phyloP scores from a whole-genome alignment of 345 rosid genomes.

The Eucalyptus polybractea region DNA sequence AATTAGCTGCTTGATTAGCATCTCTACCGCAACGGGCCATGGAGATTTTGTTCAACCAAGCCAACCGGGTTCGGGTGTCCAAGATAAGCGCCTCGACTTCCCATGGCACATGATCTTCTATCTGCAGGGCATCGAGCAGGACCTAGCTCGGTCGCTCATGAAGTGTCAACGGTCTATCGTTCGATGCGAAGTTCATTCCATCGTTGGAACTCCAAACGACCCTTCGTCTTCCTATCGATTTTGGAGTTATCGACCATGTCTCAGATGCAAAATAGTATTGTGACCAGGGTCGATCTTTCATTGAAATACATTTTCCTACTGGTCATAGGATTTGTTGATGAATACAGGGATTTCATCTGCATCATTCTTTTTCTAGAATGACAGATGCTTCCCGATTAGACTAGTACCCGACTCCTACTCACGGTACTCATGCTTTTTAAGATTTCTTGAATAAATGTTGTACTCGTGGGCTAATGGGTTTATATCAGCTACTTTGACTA shows the following conservation, averaged over 20 bases:
- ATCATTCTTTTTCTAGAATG: not conserved
- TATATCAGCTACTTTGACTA: not conserved
- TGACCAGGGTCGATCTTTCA: not conserved
- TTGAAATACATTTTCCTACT: not conserved
- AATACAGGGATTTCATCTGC: not conserved
- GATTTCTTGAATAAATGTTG: not conserved
- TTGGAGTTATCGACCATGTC: not conserved
- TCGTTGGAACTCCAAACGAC: not conserved
- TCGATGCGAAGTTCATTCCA: not conserved
- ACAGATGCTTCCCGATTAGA: not conserved
- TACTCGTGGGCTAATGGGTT: not conserved
- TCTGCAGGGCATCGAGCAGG: no score
- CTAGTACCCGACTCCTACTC: not conserved
- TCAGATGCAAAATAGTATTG: not conserved
- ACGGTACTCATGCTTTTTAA: not conserved
- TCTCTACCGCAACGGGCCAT: no score
- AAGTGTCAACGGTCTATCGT: not conserved
- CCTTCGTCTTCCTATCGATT: not conserved
- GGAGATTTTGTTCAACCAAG: no score
- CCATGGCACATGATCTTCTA: no score
- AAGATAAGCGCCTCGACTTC: no score
- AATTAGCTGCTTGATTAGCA: no score
- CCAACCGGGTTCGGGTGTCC: no score
- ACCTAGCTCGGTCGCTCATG: not conserved
- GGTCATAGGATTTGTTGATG: not conserved